A percentile compares a stretch with the other conserved stretches of the same genome.
phyloP scores from a whole-genome alignment of 2,329 filamentous ascomycete species.

The Colletotrichum agaves region DNA sequence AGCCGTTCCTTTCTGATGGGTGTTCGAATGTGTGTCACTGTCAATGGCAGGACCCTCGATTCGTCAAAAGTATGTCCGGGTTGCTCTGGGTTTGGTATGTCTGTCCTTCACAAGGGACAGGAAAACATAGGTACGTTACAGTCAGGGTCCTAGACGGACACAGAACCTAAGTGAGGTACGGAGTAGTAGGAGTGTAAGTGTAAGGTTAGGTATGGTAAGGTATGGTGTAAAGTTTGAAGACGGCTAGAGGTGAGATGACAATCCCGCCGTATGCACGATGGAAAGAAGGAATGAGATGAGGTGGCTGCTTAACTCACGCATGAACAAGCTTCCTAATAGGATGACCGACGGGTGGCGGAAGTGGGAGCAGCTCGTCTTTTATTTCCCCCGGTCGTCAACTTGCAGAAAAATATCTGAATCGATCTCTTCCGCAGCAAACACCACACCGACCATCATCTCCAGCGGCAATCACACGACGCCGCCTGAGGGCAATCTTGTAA shows the following conservation, averaged over 20 bases:
- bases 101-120: not conserved
- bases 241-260: slow-evolving; percentile 13
- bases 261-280: slow-evolving; percentile 13
- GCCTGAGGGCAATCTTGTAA: slow-evolving; percentile 23
- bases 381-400: not conserved
- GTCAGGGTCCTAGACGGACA: too few relatives aligned
- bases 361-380: not conserved
- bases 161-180: too few relatives aligned
- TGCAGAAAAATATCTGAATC: not conserved
- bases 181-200: too few relatives aligned
- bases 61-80: not conserved
- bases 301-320: slow-evolving; percentile 6
- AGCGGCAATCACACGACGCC: slow-evolving; percentile 15
- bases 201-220: too few relatives aligned
- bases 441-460: not conserved
- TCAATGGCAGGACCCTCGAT: not conserved
- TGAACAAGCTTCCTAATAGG: not conserved
- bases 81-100: not conserved
- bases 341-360: not conserved
- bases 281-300: slow-evolving; percentile 2
- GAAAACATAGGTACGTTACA: not conserved
- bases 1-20: slow-evolving; percentile 8
- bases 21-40: not conserved
- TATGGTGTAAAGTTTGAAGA: slow-evolving; percentile 1
- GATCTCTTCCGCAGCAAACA: not conserved